Percentiles rank a stretch among this genome's conserved stretches.
These are phyloP conservation scores for Pterocarpus santalinus DNA, from an alignment of 306 rosid genomes.

Conservation along the genomic window DNA sequence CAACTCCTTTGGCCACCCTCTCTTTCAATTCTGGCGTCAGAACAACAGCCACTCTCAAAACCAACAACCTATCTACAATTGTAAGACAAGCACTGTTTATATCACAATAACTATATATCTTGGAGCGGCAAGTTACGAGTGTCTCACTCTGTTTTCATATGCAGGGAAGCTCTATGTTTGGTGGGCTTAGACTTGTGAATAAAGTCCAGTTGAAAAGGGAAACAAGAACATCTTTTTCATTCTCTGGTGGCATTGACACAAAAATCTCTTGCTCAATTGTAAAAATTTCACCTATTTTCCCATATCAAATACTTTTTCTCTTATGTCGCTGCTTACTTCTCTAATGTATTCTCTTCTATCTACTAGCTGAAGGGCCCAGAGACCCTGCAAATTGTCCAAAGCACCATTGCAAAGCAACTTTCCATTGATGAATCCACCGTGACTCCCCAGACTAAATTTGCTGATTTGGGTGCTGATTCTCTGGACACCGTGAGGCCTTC, in stretches of 20 bases:
- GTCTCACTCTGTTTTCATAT: conserved; percentile 16
- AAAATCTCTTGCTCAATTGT: conserved; percentile 63
- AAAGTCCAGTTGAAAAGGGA: conserved; percentile 46
- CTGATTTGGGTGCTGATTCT: conserved; percentile 79
- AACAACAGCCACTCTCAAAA: conserved; percentile 39
- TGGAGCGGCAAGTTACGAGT: not conserved
- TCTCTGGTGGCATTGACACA: conserved; percentile 49
- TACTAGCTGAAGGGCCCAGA: conserved; percentile 59
- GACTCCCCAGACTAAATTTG: conserved; percentile 67
- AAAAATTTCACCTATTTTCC: conserved; percentile 1
- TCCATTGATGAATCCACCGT: conserved; percentile 64
- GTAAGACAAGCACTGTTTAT: conserved; percentile 37
- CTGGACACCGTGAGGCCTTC: conserved; percentile 63
- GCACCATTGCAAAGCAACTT: conserved; percentile 70
- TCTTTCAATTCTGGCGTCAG: conserved; percentile 45
- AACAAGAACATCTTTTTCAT: conserved; percentile 40
- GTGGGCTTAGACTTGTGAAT: conserved; percentile 54
- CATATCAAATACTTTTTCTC: not conserved
- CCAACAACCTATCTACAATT: conserved; percentile 37
- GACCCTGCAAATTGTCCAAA: conserved; percentile 65
- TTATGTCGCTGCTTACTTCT: not conserved
- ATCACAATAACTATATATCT: not conserved
- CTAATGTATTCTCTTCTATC: not conserved
- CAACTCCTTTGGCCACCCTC: conserved; percentile 38
- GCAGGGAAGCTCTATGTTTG: conserved; percentile 58